These are phyloP conservation scores for Tinospora cordifolia DNA, from an alignment of 164 flowering plant species.

Conservation along the genomic window DNA sequence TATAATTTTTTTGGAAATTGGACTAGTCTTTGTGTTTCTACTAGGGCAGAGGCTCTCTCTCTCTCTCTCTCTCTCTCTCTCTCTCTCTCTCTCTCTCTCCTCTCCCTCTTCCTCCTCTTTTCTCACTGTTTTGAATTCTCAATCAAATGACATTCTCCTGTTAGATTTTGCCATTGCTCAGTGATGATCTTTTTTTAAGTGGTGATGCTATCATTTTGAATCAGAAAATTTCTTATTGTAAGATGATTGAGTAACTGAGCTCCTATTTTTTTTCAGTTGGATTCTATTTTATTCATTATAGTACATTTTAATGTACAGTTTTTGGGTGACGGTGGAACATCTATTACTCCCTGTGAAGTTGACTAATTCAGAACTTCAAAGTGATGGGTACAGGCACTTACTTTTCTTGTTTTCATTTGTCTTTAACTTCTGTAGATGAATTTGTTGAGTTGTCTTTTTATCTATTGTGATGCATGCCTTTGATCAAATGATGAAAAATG, in stretches of 20 bases:
- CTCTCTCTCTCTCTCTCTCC: no score
- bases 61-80: no score
- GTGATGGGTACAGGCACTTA: constrained; percentile 64
- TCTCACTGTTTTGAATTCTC: no score
- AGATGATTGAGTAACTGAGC: background rate
- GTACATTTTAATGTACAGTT: constrained; percentile 38
- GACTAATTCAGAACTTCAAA: constrained; percentile 40
- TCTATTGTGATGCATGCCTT: background rate
- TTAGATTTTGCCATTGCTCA: no score
- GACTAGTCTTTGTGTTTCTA: no score
- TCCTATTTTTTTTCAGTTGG: background rate
- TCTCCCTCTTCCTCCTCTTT: no score
- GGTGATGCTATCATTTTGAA: no score
- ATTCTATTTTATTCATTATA: background rate
- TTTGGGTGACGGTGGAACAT: constrained; percentile 59
- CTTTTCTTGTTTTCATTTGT: background rate
- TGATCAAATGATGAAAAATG: background rate
- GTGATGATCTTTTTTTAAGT: no score
- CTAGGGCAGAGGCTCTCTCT: no score
- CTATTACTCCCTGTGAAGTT: constrained; percentile 75
- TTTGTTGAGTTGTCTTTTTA: background rate
- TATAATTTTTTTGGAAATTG: no score
- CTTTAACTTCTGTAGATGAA: background rate
- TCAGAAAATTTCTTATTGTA: no score
- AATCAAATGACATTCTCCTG: no score